Evolutionary conservation across 73 alveolate species (phyloP), one percentile per base, ranked within the genome.

Genomic region (Stentor roeselii): DNA sequence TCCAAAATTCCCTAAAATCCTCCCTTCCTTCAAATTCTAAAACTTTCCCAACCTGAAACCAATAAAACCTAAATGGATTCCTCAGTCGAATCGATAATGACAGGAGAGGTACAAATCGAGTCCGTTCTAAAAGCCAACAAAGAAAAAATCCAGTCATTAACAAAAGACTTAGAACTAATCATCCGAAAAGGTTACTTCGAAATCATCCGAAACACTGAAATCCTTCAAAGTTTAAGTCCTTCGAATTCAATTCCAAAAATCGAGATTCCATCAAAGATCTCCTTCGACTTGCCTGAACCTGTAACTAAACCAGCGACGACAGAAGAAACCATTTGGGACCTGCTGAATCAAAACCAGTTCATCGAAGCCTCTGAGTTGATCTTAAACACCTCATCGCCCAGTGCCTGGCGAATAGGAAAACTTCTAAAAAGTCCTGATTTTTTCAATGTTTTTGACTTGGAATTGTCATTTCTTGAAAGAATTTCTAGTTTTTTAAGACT

Each of bases 101-200:
- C 30, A 50, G 67, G 67, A 21, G 21, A 50, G 21, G 21, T 50
- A 50, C 6, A 21, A 11, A 50, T 50, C 67, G 67, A 50, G 21
- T 6, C 6, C 6, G 67, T 50, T 11, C 67, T 50, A 6, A 6
- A 50, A 50, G 21, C 30, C 67, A 50, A 50, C 67, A 50, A 50
- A 50, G 67, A 50, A 21, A 50, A 50, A 50, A 50, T 50, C 67
- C 67, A 50, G 67, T 50, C 67, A 50, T 50, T 50, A 50, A 50
- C 67, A 11, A 11, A 6, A 11, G 67, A 50, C 30, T 21, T 50
- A 11, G 67, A 50, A 50, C 30, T 11, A 50, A 50, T 50, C 6
- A 21, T 50, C 21, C 6, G 67, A 50, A 6, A 50, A 50, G 67
- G 67, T 21, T 50, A 50, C 67, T 50, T 50, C 21, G 67, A 50